Base-by-base conservation (phyloP, 1,139 yeast species). In the Debaryomycetaceae sp. region DNA sequence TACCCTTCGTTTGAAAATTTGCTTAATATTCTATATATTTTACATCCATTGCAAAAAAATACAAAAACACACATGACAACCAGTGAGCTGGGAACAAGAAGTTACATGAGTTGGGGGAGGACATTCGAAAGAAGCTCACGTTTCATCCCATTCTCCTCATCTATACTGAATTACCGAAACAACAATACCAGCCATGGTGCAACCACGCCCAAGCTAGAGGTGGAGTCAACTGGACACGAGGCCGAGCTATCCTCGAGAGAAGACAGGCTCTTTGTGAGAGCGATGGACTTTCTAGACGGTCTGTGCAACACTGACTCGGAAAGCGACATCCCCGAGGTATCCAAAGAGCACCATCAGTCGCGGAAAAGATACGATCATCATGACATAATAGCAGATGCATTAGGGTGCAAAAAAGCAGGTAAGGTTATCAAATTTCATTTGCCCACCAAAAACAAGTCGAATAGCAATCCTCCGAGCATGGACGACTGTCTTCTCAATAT, bases 381-480 rank as follows among this genome's bases (percentile, higher is more conserved):
- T 30, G 47, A 43, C 6, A 40, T 42, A 30, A 74, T 81, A 31
- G 82, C 84, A 1, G 68, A 65, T 24, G 83, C 84, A 1, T 59
- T 81, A 36, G 78, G 80, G 5, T 66, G 78, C 45, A 54, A 50
- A n/a, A 49, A 55, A 13, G 53, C 52, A 5, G 54, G 65, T 3
- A 57, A 71, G 38, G 75, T 75, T 2, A 56, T 73, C 30, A 63
- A 55, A 17, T 74, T 70, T 42, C 54, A 55, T 6, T 66, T 68
- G 13, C 39, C 42, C n/a, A 33, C 42, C 31, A 41, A 37, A 23
- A 20, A 9, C 17, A 39, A 42, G 33, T 30, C 22, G 20, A 30
- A 24, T n/a, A 24, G 30, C 41, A 37, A 39, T 27, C 42, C 37
- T 6, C 30, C 42, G 6, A 34, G 42, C 9, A 30, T 34, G n/a